Conservation (phyloP, 2,329 filamentous ascomycete genomes). For the Nannizziopsis barbatae region DNA sequence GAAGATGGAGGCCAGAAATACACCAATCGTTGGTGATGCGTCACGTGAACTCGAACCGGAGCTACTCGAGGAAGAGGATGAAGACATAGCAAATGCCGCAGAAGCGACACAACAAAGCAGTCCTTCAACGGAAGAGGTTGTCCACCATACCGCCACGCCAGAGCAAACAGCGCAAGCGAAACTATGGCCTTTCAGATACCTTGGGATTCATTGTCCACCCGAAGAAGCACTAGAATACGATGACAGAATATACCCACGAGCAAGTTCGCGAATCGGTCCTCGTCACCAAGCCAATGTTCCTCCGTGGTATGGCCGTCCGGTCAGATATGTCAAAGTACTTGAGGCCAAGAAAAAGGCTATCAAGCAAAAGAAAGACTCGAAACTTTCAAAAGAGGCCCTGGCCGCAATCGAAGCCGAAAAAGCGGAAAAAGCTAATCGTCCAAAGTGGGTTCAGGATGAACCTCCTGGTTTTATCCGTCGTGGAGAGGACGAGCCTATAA, state of each 20-base stretch:
- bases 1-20: constrained; percentile 80
- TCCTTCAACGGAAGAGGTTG: constrained; percentile 42
- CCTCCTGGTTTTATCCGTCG: constrained; percentile 74
- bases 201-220: constrained; percentile 88
- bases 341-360: constrained; percentile 70
- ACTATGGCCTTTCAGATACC: constrained; percentile 90
- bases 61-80: constrained; percentile 61
- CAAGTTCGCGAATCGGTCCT: constrained; percentile 81
- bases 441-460: constrained; percentile 89
- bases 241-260: constrained; percentile 91
- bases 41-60: constrained; percentile 51
- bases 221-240: constrained; percentile 96
- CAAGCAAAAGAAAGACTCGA: constrained; percentile 62
- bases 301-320: constrained; percentile 73
- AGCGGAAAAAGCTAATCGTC: constrained; percentile 64
- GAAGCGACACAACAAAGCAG: constrained; percentile 31
- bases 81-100: constrained; percentile 57
- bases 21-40: constrained; percentile 54
- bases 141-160: constrained; percentile 53
- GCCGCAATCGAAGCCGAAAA: constrained; percentile 75
- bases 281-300: constrained; percentile 80
- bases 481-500: constrained; percentile 61
- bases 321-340: constrained; percentile 79
- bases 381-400: constrained; percentile 66
- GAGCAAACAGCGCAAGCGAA: constrained; percentile 88